These are phyloP conservation scores for Colletotrichum lini DNA, from an alignment of 2,329 filamentous ascomycete genomes.

Conservation along the genomic window DNA sequence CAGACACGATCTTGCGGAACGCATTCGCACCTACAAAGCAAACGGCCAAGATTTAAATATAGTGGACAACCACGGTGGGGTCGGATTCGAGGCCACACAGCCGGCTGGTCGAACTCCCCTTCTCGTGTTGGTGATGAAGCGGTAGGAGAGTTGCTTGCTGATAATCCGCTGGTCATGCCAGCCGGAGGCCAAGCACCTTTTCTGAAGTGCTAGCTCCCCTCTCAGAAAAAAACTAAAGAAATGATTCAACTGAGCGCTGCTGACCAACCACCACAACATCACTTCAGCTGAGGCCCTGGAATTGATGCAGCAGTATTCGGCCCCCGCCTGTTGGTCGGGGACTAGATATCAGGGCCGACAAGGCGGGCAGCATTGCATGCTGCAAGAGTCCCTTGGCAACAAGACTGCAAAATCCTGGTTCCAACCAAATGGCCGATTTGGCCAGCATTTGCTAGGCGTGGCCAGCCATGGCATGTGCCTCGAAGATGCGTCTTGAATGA, in stretches of 20 bases:
- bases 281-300: background rate
- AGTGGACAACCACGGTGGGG: background rate
- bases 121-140: background rate
- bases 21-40: slow-evolving; percentile 3
- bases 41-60: background rate
- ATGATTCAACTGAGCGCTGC: background rate
- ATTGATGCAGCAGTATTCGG: background rate
- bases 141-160: background rate
- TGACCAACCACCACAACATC: background rate
- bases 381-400: slow-evolving; percentile 15
- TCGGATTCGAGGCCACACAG: background rate
- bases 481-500: slow-evolving; percentile 5
- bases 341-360: background rate
- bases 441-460: slow-evolving; percentile 10
- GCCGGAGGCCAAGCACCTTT: background rate
- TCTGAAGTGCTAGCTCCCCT: slow-evolving; percentile 17
- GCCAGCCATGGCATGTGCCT: slow-evolving; percentile 11
- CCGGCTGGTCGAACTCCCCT: slow-evolving; percentile 2
- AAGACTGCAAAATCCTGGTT: slow-evolving; percentile 13
- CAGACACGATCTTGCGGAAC: background rate
- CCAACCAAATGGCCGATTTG: slow-evolving; percentile 24
- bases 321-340: background rate
- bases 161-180: slow-evolving; percentile 17
- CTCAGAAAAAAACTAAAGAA: background rate
- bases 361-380: slow-evolving; percentile 20